These are phyloP conservation scores for Fusarium paranaense DNA, from an alignment of 2,329 filamentous ascomycete species.

Conservation along the genomic window DNA sequence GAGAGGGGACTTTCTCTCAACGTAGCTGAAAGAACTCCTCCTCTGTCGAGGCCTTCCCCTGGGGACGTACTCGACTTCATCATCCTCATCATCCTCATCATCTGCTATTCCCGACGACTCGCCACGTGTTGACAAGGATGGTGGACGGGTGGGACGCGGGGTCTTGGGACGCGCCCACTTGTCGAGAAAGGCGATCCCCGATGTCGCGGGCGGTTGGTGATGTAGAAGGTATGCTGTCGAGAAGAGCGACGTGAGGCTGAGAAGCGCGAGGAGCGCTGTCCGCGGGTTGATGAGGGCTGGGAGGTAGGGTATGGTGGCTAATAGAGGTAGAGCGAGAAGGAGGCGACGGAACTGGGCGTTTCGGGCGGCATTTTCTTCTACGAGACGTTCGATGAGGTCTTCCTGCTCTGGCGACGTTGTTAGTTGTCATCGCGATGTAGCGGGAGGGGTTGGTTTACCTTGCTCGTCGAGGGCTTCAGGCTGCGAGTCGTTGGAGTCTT, in stretches of 20 bases:
- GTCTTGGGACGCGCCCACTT: slow-evolving; percentile 51
- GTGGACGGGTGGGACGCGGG: slow-evolving; percentile 39
- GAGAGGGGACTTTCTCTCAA: slow-evolving; percentile 58
- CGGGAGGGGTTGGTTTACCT: slow-evolving; percentile 58
- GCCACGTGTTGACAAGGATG: slow-evolving; percentile 31
- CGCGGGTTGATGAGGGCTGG: slow-evolving; percentile 50
- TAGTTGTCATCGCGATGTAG: background rate
- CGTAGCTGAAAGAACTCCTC: slow-evolving; percentile 37
- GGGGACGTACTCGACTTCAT: slow-evolving; percentile 15
- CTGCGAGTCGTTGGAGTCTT: slow-evolving; percentile 58
- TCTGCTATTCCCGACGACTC: slow-evolving; percentile 22
- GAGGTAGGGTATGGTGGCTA: slow-evolving; percentile 66
- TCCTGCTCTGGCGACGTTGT: slow-evolving; percentile 67
- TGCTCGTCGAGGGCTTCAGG: slow-evolving; percentile 80
- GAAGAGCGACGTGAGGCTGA: slow-evolving; percentile 72
- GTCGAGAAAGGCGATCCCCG: slow-evolving; percentile 65
- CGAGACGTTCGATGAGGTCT: slow-evolving; percentile 67
- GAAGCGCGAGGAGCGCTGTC: slow-evolving; percentile 59
- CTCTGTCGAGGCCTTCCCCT: slow-evolving; percentile 31
- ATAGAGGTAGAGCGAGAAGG: slow-evolving; percentile 71
- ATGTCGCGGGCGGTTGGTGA: slow-evolving; percentile 64
- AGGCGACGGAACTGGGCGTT: slow-evolving; percentile 68
- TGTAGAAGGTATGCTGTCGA: slow-evolving; percentile 72
- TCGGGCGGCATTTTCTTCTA: slow-evolving; percentile 65
- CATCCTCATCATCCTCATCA: slow-evolving; percentile 33